Evolutionary conservation across 139 green algal genomes (phyloP), one percentile per base, ranked within the genome.

Genomic region (Raphidocelis subcapitata): DNA sequence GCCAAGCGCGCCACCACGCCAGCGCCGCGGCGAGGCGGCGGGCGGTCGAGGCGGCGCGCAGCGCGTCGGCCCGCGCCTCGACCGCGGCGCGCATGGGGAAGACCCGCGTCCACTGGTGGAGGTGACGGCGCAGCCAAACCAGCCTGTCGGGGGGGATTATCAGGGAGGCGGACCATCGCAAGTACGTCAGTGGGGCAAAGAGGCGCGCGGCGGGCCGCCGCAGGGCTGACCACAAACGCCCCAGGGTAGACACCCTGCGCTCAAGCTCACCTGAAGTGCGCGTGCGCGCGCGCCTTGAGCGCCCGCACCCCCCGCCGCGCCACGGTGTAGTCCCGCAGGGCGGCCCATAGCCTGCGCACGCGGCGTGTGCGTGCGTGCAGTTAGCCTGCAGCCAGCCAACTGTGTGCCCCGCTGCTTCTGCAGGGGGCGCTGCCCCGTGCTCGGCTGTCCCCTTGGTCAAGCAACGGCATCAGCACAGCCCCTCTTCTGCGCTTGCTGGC

Each of bases 231-330:
- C n/a, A n/a, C n/a, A n/a, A n/a, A n/a, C n/a, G n/a, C n/a, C n/a
- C n/a, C n/a, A n/a, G n/a, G n/a, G n/a, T n/a, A n/a, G n/a, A n/a
- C n/a, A n/a, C n/a, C n/a, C n/a, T n/a, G n/a, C n/a, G n/a, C n/a
- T n/a, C n/a, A n/a, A 61, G 20, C 66, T 5, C 8, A 75, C 69
- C 69, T 75, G 69, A 75, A 67, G 41, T 67, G 69, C 28, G 56
- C 36, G 5, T 61, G 32, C 16, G 56, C 44, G 21, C 46, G 26
- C 26, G 46, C 55, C 24, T 60, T 67, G 16, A 16, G 46, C 29
- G 21, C 10, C 5, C 46, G 14, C 24, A 16, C 32, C 14, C 26
- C 46, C n/a, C 69, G 56, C 18, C 57, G 69, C 41, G 28, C 52
- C 20, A 44, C 37, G 33, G 69, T 67, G 57, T 67, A 75, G 4